Evolutionary conservation across 1,284 basidiomycete species (phyloP), one percentile per base, ranked within the genome.

Genomic region (Cutaneotrichosporon sp.): DNA sequence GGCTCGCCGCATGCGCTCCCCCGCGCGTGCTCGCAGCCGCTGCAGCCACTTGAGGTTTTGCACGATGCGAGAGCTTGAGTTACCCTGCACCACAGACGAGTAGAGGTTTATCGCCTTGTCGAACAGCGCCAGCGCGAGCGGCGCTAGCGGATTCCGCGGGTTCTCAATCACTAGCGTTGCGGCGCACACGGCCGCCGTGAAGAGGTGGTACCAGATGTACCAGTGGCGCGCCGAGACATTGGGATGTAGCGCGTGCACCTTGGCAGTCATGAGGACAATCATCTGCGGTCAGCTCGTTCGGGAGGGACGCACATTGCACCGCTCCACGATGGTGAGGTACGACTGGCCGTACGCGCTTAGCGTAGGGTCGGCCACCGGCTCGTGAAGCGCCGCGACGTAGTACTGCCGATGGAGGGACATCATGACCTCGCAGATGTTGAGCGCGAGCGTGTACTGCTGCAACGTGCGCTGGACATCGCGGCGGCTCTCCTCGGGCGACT

Each of bases 121-220:
- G 47, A 74, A 67, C 38, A 69, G 68, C 13, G 56, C 59, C 13
- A 69, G 52, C 16, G 64, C 65, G 29, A 69, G 67, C 4, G 61
- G 46, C 11, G 70, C 62, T 6, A 74, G 60, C 10, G 63, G 56
- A 20, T 65, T 70, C 3, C 56, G 60, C 4, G 72, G 71, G 27
- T 67, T 62, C 13, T 62, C 64, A 22, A 74, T 64, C 33, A 70
- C 60, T 20, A 71, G 53, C 16, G 70, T 70, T 16, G 69, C 70
- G 8, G 70, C 59, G 51, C 70, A 72, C 6, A 73, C 69, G 5
- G 71, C 73, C 2, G 68, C 65, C 13, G 68, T 71, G 56, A 71
- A 73, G 13, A 67, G 61, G 58, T 73, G 72, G 47, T 71, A 70
- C 43, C 68, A 60, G 25, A 46, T 27, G 45, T 45, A 60, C 71